These are phyloP conservation scores for Cryptosporidium sp. DNA, from an alignment of 169 alveolate species.

Conservation along the genomic window DNA sequence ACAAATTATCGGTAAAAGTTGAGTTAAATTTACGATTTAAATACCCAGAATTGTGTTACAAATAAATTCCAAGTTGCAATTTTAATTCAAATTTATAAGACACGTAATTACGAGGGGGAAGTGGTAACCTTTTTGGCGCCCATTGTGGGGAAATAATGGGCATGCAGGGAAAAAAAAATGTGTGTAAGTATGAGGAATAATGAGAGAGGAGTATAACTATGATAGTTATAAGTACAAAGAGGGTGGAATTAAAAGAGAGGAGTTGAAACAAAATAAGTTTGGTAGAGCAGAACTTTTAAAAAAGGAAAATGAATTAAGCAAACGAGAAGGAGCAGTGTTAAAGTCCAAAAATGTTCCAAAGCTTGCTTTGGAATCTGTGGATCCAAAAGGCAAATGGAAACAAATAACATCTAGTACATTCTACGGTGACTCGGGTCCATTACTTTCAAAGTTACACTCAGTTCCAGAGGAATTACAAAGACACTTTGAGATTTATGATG, in stretches of 20 bases:
- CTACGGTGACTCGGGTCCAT: slow-evolving; percentile 70
- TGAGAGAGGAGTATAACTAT: slow-evolving; percentile 58
- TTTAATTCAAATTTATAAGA: background rate
- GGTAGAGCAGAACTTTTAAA: background rate
- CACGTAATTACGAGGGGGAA: slow-evolving; percentile 19
- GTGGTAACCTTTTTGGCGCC: slow-evolving; percentile 52
- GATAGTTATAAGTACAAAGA: slow-evolving; percentile 20
- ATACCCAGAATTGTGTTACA: background rate
- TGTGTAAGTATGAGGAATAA: slow-evolving; percentile 34
- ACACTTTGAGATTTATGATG: slow-evolving; percentile 65
- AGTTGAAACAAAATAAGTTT: background rate
- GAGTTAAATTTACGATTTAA: no score
- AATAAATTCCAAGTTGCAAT: background rate
- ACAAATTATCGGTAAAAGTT: background rate
- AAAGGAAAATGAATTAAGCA: slow-evolving; percentile 4
- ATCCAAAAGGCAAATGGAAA: slow-evolving; percentile 14
- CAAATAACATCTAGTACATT: slow-evolving; percentile 53
- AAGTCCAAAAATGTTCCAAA: slow-evolving; percentile 1
- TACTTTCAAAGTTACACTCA: slow-evolving; percentile 48
- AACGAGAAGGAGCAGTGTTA: slow-evolving; percentile 7
- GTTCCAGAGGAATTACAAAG: slow-evolving; percentile 69
- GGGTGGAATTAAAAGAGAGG: background rate
- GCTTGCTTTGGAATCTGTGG: background rate
- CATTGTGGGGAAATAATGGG: slow-evolving; percentile 47
- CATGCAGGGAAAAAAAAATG: slow-evolving; percentile 18